Evolutionary conservation across 305 asterid genomes (phyloP).

Genomic region (Solanum aculeatissimum): DNA sequence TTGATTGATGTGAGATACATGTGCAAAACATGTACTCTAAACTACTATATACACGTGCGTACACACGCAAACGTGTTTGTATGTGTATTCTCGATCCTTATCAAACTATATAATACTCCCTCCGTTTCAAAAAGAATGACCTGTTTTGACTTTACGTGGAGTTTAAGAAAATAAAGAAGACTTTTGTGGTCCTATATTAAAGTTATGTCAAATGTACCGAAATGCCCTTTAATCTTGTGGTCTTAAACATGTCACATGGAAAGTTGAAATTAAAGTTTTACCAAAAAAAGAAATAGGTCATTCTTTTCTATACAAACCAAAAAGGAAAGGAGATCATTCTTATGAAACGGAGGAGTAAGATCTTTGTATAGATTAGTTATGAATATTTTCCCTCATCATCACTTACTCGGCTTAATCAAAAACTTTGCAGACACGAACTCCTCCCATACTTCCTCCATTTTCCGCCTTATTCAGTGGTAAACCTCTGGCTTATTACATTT

Average conservation of each 20-base stretch:
- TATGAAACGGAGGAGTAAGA: neutral
- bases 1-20: neutral
- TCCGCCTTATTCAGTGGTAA: slow-evolving; percentile 65
- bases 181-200: too few relatives aligned
- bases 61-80: neutral
- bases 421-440: slow-evolving; percentile 63
- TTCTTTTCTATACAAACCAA: too few relatives aligned
- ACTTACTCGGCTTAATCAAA: neutral
- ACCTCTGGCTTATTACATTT: neutral
- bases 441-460: slow-evolving; percentile 90
- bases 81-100: neutral
- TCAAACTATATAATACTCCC: neutral
- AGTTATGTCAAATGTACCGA: too few relatives aligned
- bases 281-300: too few relatives aligned
- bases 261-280: too few relatives aligned
- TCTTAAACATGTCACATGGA: too few relatives aligned
- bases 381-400: neutral
- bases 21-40: neutral
- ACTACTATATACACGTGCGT: too few relatives aligned
- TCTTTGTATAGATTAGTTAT: neutral
- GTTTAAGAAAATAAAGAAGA: too few relatives aligned
- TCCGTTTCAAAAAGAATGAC: too few relatives aligned
- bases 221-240: too few relatives aligned
- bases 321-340: too few relatives aligned
- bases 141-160: too few relatives aligned